These are phyloP conservation scores for Colletotrichum tropicale DNA, from an alignment of 2,329 filamentous ascomycete species.

Conservation along the genomic window DNA sequence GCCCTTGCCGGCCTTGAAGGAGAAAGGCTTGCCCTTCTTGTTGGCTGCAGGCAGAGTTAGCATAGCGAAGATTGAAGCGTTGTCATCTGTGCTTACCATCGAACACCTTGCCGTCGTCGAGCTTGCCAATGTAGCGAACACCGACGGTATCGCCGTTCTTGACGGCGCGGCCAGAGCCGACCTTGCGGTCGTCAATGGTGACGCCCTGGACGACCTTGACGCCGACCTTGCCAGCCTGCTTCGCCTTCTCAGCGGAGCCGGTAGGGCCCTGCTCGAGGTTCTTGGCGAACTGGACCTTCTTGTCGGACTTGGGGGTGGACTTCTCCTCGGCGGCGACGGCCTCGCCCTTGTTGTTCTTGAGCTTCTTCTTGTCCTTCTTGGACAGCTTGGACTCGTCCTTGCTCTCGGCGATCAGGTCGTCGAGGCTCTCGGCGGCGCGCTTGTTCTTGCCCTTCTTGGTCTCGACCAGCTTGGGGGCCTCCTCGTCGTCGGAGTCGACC, in stretches of 20 bases:
- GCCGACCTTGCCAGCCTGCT: constrained; percentile 49
- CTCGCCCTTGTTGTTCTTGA: constrained; percentile 98
- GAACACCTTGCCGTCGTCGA: constrained; percentile 92
- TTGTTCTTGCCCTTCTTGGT: constrained; percentile 87
- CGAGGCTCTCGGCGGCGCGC: constrained; percentile 81
- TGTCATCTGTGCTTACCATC: constrained; percentile 72
- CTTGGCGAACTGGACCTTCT: constrained; percentile 99
- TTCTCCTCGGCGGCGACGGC: constrained; percentile 68
- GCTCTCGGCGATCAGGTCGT: constrained; percentile 81
- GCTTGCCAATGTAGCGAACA: constrained; percentile 98
- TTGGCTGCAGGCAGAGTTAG: constrained; percentile 66
- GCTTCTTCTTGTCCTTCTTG: constrained; percentile 98
- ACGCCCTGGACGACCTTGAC: constrained; percentile 87
- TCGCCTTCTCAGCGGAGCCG: constrained; percentile 60
- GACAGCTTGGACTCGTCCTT: constrained; percentile 77
- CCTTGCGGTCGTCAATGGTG: constrained; percentile 93
- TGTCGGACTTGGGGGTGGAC: constrained; percentile 68
- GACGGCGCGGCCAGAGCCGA: constrained; percentile 80
- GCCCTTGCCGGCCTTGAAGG: constrained; percentile 90
- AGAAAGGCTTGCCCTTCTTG: constrained; percentile 98
- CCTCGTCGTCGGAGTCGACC: constrained; percentile 80
- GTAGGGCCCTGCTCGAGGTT: constrained; percentile 97
- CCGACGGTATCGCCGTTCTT: constrained; percentile 92
- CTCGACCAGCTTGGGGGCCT: constrained; percentile 63
- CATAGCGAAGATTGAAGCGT: constrained; percentile 38